Percentiles rank a stretch among this genome's conserved stretches.
Conservation (phyloP, 371 early-diverging fungal species). For the Rhizomucor pusillus region DNA sequence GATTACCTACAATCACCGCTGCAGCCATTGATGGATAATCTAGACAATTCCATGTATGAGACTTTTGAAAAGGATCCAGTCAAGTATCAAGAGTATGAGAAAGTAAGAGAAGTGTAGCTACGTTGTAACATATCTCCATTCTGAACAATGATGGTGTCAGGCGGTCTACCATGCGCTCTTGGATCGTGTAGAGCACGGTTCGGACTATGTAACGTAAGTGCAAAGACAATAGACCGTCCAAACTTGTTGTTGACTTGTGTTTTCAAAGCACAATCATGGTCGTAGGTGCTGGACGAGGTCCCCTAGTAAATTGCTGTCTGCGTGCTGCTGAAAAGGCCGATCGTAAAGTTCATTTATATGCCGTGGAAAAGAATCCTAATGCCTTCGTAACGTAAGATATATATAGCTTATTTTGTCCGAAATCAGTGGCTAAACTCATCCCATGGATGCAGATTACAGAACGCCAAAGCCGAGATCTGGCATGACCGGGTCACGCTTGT, state of each 20-base stretch:
- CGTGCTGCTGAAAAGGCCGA: conserved; percentile 70
- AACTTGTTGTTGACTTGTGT: neutral
- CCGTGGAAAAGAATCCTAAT: conserved; percentile 95
- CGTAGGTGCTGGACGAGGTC: conserved; percentile 80
- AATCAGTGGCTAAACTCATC: neutral
- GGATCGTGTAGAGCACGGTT: conserved; percentile 48
- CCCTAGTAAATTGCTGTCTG: conserved; percentile 82
- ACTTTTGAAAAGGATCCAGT: conserved; percentile 91
- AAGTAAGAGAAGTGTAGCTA: conserved; percentile 36
- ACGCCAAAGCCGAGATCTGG: conserved; percentile 77
- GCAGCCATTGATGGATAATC: conserved; percentile 92
- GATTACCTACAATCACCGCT: conserved; percentile 89
- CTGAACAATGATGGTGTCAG: conserved; percentile 10
- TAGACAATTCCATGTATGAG: conserved; percentile 90
- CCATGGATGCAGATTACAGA: conserved; percentile 68
- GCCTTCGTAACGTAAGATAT: conserved; percentile 80
- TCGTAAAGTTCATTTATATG: conserved; percentile 69
- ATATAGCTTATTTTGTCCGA: neutral
- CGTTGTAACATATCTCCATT: neutral
- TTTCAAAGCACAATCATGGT: conserved; percentile 76
- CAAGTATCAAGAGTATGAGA: conserved; percentile 90
- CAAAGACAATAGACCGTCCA: neutral
- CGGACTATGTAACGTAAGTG: conserved; percentile 41
- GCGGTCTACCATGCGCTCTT: conserved; percentile 63
- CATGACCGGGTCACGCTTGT: conserved; percentile 77